A percentile compares a stretch with the other conserved stretches of the same genome.
These are phyloP conservation scores for Bertia moriformis DNA, from an alignment of 2,329 filamentous ascomycete genomes.

Conservation along the genomic window DNA sequence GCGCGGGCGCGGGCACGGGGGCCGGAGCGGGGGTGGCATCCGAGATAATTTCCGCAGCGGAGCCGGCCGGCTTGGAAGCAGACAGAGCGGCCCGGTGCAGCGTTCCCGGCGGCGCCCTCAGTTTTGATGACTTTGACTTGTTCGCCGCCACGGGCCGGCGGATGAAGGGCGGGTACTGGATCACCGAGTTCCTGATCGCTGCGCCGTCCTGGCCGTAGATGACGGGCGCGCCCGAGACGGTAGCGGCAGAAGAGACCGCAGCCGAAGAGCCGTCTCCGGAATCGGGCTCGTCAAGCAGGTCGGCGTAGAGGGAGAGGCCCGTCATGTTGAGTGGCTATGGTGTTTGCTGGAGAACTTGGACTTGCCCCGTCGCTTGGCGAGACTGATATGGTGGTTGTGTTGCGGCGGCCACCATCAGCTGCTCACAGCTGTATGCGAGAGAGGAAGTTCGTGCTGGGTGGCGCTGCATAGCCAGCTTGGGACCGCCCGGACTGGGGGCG, in stretches of 20 bases:
- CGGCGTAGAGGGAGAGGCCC: conserved; percentile 69
- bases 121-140: conserved; percentile 42
- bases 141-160: conserved; percentile 17
- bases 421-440: no score
- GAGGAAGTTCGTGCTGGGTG: no score
- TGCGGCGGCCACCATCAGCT: no score
- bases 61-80: neutral
- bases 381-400: no score
- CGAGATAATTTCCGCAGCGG: neutral
- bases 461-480: no score
- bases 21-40: conserved; percentile 2
- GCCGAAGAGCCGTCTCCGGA: no score
- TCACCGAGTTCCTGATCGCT: conserved; percentile 23
- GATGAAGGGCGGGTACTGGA: conserved; percentile 23
- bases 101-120: neutral
- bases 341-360: no score
- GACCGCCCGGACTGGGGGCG: no score
- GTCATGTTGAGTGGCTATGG: no score
- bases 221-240: conserved; percentile 68
- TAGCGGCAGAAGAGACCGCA: conserved; percentile 34
- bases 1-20: conserved; percentile 5
- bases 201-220: conserved; percentile 45
- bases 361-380: no score
- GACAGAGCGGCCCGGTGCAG: no score
- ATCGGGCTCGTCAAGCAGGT: conserved; percentile 54